phyloP scores from a whole-genome alignment of 2,329 filamentous ascomycete species.

The Penicillium griseofulvum region DNA sequence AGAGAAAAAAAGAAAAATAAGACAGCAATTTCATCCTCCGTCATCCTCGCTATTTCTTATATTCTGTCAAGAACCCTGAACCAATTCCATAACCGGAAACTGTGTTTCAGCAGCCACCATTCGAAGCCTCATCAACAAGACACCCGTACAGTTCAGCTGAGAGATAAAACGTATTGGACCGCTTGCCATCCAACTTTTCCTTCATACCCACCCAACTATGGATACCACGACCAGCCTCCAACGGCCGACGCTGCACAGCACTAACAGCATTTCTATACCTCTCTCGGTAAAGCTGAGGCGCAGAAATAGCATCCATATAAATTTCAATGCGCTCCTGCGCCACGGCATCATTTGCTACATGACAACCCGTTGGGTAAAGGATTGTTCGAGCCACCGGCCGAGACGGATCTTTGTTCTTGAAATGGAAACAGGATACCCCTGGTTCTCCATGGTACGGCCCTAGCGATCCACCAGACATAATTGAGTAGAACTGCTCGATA shows the following conservation, averaged over 20 bases:
- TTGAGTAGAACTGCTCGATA: background rate
- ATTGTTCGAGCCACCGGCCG: background rate
- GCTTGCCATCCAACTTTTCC: background rate
- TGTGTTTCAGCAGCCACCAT: background rate
- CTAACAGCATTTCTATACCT: background rate
- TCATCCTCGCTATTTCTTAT: background rate
- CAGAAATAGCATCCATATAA: background rate
- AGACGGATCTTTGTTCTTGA: background rate
- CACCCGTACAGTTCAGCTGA: background rate
- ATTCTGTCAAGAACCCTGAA: background rate
- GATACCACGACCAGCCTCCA: background rate
- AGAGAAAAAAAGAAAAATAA: background rate
- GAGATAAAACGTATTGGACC: background rate
- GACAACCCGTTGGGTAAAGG: background rate
- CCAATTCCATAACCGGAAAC: background rate
- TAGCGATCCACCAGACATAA: background rate
- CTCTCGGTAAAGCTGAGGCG: background rate
- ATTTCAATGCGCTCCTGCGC: background rate
- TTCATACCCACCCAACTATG: background rate
- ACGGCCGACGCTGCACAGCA: background rate
- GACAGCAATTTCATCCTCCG: background rate
- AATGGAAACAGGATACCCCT: background rate
- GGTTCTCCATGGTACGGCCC: background rate
- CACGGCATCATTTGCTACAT: background rate
- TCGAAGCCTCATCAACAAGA: background rate